Conservation (phyloP, 352 stramenopile genomes). For the Pythium rhizo-oryzae region DNA sequence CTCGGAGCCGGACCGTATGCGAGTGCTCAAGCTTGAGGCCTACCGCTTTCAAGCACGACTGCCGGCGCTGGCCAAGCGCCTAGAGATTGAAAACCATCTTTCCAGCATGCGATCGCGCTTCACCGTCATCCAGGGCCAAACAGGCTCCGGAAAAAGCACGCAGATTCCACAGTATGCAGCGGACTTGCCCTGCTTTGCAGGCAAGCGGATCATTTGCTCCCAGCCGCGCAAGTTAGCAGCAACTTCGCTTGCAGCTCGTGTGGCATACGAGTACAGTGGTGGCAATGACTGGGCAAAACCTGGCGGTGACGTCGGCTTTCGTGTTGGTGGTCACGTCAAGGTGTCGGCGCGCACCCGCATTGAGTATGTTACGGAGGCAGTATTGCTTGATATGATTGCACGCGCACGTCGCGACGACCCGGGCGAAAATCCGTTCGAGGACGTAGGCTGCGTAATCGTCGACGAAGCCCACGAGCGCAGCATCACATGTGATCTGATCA, state of each 20-base stretch:
- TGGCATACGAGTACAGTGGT: slow-evolving; percentile 29
- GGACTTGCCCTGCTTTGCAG: slow-evolving; percentile 24
- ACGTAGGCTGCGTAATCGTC: slow-evolving; percentile 30
- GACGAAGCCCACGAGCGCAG: slow-evolving; percentile 37
- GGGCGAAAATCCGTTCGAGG: slow-evolving; percentile 26
- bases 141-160: slow-evolving; percentile 33
- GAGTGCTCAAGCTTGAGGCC: slow-evolving; percentile 26
- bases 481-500: slow-evolving; percentile 31
- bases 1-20: not conserved
- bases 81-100: slow-evolving; percentile 27
- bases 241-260: slow-evolving; percentile 28
- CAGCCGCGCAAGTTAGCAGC: slow-evolving; percentile 33
- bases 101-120: slow-evolving; percentile 11
- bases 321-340: slow-evolving; percentile 23
- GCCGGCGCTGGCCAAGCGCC: slow-evolving; percentile 27
- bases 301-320: slow-evolving; percentile 27
- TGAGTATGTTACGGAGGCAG: slow-evolving; percentile 31
- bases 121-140: slow-evolving; percentile 32
- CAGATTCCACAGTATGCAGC: slow-evolving; percentile 33
- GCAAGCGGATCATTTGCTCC: slow-evolving; percentile 32
- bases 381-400: slow-evolving; percentile 34
- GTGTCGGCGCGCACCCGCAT: slow-evolving; percentile 17
- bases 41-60: slow-evolving; percentile 25
- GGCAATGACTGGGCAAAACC: slow-evolving; percentile 20
- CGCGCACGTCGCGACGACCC: slow-evolving; percentile 7